Evolutionary conservation across 78 protist genomes (phyloP), one percentile per base, ranked within the genome.

Genomic region (Emiliania huxleyi): DNA sequence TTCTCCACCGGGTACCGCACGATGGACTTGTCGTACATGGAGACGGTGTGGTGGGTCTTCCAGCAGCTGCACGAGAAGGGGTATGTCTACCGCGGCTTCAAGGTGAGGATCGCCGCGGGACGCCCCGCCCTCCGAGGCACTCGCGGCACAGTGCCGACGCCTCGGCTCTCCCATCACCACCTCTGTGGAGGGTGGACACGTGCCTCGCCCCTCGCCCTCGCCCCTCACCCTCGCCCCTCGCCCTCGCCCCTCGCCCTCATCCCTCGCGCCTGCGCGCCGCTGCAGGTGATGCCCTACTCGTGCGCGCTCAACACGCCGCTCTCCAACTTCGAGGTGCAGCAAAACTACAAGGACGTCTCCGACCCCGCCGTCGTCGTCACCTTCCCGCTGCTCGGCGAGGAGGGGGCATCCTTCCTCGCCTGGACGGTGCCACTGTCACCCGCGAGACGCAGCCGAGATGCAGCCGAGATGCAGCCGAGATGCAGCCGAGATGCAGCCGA

Each of bases 1-100:
- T 98, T 99, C 91, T 93, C 98, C 77, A 98, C 99, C 94, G 99
- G 98, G 95, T 99, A 99, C 96, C 98, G 98, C 95, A 99, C 99
- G n/a, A 92, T 99, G 95, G 92, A 98, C 93, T 96, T 97, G 1
- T 43, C 92, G 55, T 99, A 96, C 96, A 99, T 99, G 99, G 87
- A 77, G 49, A 29, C 87, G 19, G 97, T 96, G 33, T 96, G 98
- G 96, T 99, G 99, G 99, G 99, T 98, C 35, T 99, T 98, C 97
- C 46, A 88, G 85, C 95, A 97, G 93, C 75, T 99, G 43, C 95
- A 55, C 91, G 93, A 98, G 43, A 97, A 98, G 92, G 98, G 83
- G 45, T 94, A 98, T n/a, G 99, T 99, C 69, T 99, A 99, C 95
- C 97, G 97, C 33, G 99, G 99, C 37, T 98, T 95, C 96, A 98